phyloP scores from a whole-genome alignment of 2,329 filamentous ascomycete genomes.

The Aspergillus japonicus region DNA sequence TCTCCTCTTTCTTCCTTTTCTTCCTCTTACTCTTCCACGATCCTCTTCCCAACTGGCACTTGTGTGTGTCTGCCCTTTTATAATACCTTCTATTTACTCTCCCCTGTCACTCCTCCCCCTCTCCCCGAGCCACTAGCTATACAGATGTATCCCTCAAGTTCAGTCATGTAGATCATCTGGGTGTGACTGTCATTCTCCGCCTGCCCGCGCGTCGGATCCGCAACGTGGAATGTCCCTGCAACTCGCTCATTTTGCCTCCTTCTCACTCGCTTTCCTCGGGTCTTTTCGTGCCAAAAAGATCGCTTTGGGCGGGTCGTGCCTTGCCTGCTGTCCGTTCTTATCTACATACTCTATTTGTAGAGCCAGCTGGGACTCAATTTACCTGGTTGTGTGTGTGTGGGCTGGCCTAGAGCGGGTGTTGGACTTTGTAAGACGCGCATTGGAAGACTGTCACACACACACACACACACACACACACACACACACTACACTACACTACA shows the following conservation, averaged over 20 bases:
- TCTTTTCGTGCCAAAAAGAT: constrained; percentile 16
- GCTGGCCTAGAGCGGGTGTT: constrained; percentile 7
- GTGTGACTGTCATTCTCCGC: not conserved
- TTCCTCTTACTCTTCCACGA: not conserved
- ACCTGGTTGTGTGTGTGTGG: constrained; percentile 13
- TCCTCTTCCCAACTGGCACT: too few species aligned
- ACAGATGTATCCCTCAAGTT: not conserved
- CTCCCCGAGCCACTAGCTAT: not conserved
- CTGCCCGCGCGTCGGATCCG: constrained; percentile 7
- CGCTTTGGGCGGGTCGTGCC: constrained; percentile 14
- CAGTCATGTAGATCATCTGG: constrained; percentile 1
- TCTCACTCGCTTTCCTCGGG: constrained; percentile 8
- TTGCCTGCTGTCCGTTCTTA: constrained; percentile 13
- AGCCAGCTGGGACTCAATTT: not conserved
- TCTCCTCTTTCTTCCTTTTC: not conserved
- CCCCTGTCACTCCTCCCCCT: not conserved
- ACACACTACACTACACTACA: constrained; percentile 10
- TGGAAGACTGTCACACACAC: constrained; percentile 9
- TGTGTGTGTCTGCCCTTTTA: too few species aligned
- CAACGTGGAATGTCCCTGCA: constrained; percentile 22
- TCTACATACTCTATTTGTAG: constrained; percentile 14
- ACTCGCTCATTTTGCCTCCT: constrained; percentile 11
- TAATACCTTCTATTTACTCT: too few species aligned
- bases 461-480: constrained; percentile 9
- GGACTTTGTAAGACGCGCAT: constrained; percentile 17